These are phyloP conservation scores for Somion occarium DNA, from an alignment of 1,284 basidiomycete species.

Conservation along the genomic window DNA sequence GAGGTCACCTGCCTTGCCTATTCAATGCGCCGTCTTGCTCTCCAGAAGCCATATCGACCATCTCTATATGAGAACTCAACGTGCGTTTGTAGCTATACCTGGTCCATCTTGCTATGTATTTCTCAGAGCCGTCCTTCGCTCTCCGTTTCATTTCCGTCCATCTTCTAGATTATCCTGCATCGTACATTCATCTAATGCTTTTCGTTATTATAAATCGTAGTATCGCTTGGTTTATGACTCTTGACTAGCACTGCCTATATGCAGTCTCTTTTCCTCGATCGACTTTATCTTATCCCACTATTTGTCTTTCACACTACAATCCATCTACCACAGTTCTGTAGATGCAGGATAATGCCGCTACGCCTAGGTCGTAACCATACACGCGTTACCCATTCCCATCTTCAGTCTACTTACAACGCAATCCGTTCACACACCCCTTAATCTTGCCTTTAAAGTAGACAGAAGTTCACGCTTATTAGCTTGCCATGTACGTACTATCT, in stretches of 20 bases:
- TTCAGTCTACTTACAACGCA: too few relatives aligned
- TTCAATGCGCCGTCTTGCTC: too few relatives aligned
- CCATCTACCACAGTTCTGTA: background rate
- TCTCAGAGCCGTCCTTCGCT: background rate
- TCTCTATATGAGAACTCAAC: background rate
- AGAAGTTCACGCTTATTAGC: background rate
- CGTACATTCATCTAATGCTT: background rate
- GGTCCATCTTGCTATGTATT: background rate
- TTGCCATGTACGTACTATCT: background rate
- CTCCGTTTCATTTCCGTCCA: background rate
- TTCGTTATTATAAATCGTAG: too few relatives aligned
- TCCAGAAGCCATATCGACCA: too few relatives aligned
- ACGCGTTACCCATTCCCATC: background rate
- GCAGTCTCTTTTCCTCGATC: too few relatives aligned
- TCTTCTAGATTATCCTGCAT: too few relatives aligned
- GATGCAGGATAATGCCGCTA: background rate
- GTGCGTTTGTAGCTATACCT: background rate
- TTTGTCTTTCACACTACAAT: background rate
- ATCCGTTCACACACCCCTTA: background rate
- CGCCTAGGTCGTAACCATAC: background rate
- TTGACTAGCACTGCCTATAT: too few relatives aligned
- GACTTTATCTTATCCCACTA: too few relatives aligned
- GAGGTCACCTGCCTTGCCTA: background rate
- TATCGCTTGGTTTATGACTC: too few relatives aligned
- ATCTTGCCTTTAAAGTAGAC: background rate